phyloP scores from a whole-genome alignment of 805 yeast genomes.

The Yarrowia keelungensis region DNA sequence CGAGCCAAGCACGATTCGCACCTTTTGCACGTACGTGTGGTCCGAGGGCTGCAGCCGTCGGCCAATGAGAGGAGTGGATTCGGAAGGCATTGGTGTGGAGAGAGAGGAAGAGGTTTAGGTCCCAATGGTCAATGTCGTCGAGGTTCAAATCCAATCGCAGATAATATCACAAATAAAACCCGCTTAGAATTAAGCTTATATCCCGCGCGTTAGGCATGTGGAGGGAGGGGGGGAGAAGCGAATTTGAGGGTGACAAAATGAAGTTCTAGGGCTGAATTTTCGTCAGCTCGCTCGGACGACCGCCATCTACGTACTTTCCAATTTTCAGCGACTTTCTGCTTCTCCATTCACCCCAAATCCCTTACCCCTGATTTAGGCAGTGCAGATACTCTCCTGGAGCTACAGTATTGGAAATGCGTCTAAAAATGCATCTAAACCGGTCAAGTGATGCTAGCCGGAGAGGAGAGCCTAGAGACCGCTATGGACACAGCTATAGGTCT shows the following conservation, averaged over 20 bases:
- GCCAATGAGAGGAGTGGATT: conserved; percentile 37
- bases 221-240: neutral
- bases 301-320: neutral
- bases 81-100: conserved; percentile 8
- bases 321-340: neutral
- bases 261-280: too few relatives aligned
- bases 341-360: neutral
- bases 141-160: neutral
- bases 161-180: conserved; percentile 7
- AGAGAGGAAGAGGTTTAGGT: neutral
- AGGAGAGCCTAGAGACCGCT: too few relatives aligned
- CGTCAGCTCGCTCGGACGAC: neutral
- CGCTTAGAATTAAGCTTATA: conserved; percentile 28
- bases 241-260: neutral
- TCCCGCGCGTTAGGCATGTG: conserved; percentile 12
- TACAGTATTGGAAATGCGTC: neutral
- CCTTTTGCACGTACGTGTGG: conserved; percentile 32
- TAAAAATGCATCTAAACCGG: neutral
- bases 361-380: neutral
- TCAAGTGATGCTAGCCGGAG: neutral
- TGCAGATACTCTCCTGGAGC: neutral
- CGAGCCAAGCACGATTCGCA: conserved; percentile 48
- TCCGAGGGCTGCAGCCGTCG: conserved; percentile 20
- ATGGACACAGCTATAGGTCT: too few relatives aligned
- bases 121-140: neutral